phyloP scores from a whole-genome alignment of 2,329 filamentous ascomycete species.

The Sphaceloma murrayae region DNA sequence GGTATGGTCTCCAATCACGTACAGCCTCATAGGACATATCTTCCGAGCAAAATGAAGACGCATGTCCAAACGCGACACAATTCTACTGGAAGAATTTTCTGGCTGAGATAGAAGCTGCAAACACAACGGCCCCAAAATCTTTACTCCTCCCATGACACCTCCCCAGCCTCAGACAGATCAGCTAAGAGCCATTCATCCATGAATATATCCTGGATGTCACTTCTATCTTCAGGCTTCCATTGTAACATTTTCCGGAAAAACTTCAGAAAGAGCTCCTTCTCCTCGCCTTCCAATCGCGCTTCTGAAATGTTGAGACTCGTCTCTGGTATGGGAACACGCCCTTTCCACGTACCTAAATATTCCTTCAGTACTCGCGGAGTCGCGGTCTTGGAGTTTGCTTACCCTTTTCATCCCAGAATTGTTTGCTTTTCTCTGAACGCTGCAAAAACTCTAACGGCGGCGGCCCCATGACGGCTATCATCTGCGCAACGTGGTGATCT shows the following conservation, averaged over 20 bases:
- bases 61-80: no score
- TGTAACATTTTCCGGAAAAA: conserved; percentile 31
- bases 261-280: conserved; percentile 25
- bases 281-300: conserved; percentile 15
- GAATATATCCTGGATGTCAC: conserved; percentile 21
- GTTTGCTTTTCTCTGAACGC: conserved; percentile 23
- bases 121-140: background rate
- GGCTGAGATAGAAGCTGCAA: no score
- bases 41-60: no score
- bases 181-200: conserved; percentile 23
- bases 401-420: conserved; percentile 26
- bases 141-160: conserved; percentile 17
- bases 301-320: conserved; percentile 1
- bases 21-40: no score
- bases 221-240: conserved; percentile 30
- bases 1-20: no score
- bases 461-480: conserved; percentile 33
- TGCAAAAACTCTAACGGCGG: conserved; percentile 30
- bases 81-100: no score
- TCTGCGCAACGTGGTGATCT: conserved; percentile 22
- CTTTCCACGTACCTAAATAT: conserved; percentile 14
- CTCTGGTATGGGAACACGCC: background rate
- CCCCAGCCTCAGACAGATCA: conserved; percentile 22
- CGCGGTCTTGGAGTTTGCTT: background rate
- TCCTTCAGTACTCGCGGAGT: background rate